phyloP scores from a whole-genome alignment of 176 grass and related monocot genomes.

The Avena insularis region DNA sequence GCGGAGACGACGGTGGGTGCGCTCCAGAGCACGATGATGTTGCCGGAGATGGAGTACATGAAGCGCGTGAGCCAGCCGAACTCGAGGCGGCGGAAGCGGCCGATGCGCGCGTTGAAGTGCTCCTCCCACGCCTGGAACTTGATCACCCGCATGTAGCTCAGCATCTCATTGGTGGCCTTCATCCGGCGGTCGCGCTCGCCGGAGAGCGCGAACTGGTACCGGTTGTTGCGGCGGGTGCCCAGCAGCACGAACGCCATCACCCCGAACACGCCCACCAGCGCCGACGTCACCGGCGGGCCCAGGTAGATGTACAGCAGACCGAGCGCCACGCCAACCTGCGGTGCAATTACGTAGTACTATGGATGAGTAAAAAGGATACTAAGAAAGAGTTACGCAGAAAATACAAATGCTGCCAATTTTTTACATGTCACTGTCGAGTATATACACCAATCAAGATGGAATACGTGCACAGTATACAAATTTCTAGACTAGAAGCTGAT shows the following conservation, averaged over 20 bases:
- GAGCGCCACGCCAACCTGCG: slow-evolving; percentile 19
- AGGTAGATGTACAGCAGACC: slow-evolving; percentile 74
- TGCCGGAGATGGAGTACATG: slow-evolving; percentile 90
- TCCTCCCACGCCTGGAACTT: slow-evolving; percentile 98
- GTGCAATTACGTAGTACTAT: no score
- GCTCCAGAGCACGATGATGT: slow-evolving; percentile 89
- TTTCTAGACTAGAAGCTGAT: no score
- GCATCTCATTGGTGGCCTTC: slow-evolving; percentile 99
- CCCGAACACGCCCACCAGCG: slow-evolving; percentile 56
- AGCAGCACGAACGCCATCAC: slow-evolving; percentile 75
- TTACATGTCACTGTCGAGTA: no score
- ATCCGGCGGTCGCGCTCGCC: slow-evolving; percentile 83
- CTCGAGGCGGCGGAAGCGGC: slow-evolving; percentile 62
- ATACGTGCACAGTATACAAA: no score
- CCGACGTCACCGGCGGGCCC: slow-evolving; percentile 76
- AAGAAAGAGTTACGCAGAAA: no score
- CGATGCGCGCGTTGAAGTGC: slow-evolving; percentile 74
- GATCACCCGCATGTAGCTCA: slow-evolving; percentile 96
- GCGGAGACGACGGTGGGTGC: slow-evolving; percentile 64
- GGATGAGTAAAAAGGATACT: no score
- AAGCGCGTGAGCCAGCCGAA: slow-evolving; percentile 89
- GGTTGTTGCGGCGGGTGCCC: slow-evolving; percentile 83
- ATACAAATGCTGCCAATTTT: no score
- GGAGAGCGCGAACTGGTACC: slow-evolving; percentile 84
- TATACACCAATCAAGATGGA: no score